Conservation (phyloP, 2,329 filamentous ascomycete species). For the Colletotrichum cuscutae region DNA sequence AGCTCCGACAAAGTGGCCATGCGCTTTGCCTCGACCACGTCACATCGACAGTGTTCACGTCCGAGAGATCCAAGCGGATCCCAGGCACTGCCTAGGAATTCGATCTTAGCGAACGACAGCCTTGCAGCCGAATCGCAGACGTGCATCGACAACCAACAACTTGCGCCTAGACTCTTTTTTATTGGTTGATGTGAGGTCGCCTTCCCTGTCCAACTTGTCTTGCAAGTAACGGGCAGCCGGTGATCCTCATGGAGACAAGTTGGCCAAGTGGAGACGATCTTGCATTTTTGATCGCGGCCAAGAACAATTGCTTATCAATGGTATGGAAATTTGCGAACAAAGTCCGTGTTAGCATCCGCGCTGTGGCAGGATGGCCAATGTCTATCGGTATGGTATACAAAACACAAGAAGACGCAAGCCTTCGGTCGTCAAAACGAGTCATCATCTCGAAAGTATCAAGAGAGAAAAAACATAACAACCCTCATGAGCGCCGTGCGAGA, state of each 20-base stretch:
- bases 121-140: slow-evolving; percentile 10
- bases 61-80: slow-evolving; percentile 32
- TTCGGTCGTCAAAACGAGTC: slow-evolving; percentile 6
- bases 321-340: not conserved
- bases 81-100: slow-evolving; percentile 14
- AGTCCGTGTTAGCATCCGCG: slow-evolving; percentile 18
- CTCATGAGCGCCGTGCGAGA: not conserved
- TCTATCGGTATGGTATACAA: slow-evolving; percentile 25
- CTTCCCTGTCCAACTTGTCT: slow-evolving; percentile 1
- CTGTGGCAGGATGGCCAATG: slow-evolving; percentile 2
- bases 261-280: not conserved
- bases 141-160: not conserved
- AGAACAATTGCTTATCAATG: not conserved
- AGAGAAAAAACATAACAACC: slow-evolving; percentile 10
- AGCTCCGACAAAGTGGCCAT: not conserved
- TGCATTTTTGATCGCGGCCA: not conserved
- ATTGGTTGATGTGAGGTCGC: not conserved
- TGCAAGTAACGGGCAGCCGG: not conserved
- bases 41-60: slow-evolving; percentile 16
- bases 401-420: slow-evolving; percentile 3
- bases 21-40: slow-evolving; percentile 21
- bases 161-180: not conserved
- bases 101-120: slow-evolving; percentile 21
- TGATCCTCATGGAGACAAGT: not conserved
- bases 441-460: slow-evolving; percentile 14